phyloP scores from a whole-genome alignment of 805 yeast species.

The Torulaspora franciscae region DNA sequence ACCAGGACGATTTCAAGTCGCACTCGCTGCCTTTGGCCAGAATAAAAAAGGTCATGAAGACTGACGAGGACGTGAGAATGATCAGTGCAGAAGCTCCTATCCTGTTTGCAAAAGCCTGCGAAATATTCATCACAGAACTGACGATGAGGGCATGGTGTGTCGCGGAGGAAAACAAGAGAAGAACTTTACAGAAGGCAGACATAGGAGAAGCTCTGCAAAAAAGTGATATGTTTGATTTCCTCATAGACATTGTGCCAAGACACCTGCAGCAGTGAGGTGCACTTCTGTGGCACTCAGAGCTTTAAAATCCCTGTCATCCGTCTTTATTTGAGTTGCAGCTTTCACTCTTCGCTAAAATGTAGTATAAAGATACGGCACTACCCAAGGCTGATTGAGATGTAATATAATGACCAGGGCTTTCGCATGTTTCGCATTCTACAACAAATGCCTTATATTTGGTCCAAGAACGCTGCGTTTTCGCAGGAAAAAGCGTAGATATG shows the following conservation, averaged over 20 bases:
- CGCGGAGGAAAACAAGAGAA: slow-evolving; percentile 91
- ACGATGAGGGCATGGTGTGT: slow-evolving; percentile 99
- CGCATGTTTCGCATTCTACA: too few relatives aligned
- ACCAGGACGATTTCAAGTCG: slow-evolving; percentile 86
- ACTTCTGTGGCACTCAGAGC: not conserved
- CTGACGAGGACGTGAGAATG: slow-evolving; percentile 96
- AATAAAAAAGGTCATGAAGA: slow-evolving; percentile 95
- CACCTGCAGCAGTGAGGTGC: slow-evolving; percentile 6
- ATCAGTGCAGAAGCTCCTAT: slow-evolving; percentile 98
- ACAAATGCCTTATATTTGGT: too few relatives aligned
- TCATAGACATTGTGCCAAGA: slow-evolving; percentile 87
- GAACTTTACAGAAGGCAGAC: slow-evolving; percentile 91
- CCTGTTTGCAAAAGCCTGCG: slow-evolving; percentile 96
- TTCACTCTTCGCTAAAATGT: too few relatives aligned
- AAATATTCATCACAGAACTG: slow-evolving; percentile 90
- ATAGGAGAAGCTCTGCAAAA: slow-evolving; percentile 93
- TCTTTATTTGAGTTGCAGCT: too few relatives aligned
- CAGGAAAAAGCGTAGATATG: too few relatives aligned
- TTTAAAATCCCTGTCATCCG: not conserved
- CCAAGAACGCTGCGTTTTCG: too few relatives aligned
- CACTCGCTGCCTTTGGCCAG: slow-evolving; percentile 95
- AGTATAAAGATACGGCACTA: too few relatives aligned
- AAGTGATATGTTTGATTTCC: slow-evolving; percentile 94
- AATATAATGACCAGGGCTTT: too few relatives aligned
- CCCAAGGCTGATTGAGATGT: too few relatives aligned